These are phyloP conservation scores for Heterobasidion occidentale DNA, from an alignment of 1,284 basidiomycete species.

Conservation along the genomic window DNA sequence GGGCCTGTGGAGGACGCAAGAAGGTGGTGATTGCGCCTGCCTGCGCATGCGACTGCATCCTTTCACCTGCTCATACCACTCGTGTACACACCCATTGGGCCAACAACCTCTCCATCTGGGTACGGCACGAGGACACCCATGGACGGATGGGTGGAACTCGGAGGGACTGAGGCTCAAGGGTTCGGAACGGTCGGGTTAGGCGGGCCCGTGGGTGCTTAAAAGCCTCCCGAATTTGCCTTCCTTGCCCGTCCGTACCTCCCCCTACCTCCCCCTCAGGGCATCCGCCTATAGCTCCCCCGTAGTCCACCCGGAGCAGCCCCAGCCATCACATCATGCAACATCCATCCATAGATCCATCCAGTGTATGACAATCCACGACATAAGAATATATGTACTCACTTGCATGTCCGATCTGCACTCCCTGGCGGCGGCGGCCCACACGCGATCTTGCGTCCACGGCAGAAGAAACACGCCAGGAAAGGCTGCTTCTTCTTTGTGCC, in stretches of 20 bases:
- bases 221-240: neutral
- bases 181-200: too few relatives aligned
- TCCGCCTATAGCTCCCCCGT: neutral
- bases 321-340: neutral
- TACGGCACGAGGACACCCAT: too few relatives aligned
- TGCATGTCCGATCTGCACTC: slow-evolving; percentile 29
- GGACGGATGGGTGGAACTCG: too few relatives aligned
- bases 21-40: too few relatives aligned
- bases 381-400: slow-evolving; percentile 21
- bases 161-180: too few relatives aligned
- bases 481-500: slow-evolving; percentile 15
- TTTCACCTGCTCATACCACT: too few relatives aligned
- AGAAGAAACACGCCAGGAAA: slow-evolving; percentile 35
- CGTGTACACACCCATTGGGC: too few relatives aligned
- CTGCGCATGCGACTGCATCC: too few relatives aligned
- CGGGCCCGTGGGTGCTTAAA: too few relatives aligned
- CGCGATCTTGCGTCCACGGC: slow-evolving; percentile 37
- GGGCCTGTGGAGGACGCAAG: too few relatives aligned
- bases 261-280: neutral
- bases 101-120: too few relatives aligned
- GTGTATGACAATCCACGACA: neutral
- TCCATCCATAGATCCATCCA: neutral
- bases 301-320: neutral
- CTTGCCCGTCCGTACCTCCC: neutral
- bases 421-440: slow-evolving; percentile 31